phyloP scores from a whole-genome alignment of 2,329 filamentous ascomycete species.

The Venturia nashicola region DNA sequence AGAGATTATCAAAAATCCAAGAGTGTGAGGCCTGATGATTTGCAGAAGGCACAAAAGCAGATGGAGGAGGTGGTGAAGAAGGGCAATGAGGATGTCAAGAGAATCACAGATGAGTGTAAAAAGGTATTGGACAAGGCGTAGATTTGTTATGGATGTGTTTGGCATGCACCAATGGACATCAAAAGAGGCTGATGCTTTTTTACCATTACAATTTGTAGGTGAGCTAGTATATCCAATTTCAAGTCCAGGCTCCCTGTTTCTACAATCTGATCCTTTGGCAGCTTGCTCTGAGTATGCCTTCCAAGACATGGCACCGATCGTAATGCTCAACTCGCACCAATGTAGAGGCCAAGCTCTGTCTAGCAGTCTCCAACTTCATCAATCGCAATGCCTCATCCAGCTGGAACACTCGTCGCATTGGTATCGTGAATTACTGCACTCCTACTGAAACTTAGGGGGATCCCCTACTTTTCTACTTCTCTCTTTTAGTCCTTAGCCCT shows the following conservation, averaged over 20 bases:
- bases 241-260: neutral
- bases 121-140: slow-evolving; percentile 26
- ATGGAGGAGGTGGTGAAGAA: slow-evolving; percentile 42
- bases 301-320: neutral
- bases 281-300: neutral
- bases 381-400: neutral
- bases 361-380: neutral
- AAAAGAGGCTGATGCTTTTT: neutral
- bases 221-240: neutral
- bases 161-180: neutral
- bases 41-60: slow-evolving; percentile 33
- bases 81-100: slow-evolving; percentile 35
- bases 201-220: neutral
- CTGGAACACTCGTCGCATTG: neutral
- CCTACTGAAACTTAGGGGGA: too few species aligned
- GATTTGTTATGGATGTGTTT: neutral
- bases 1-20: slow-evolving; percentile 30
- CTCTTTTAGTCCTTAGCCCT: too few species aligned
- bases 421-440: neutral
- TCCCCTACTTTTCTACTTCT: too few species aligned
- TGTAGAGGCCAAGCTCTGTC: neutral
- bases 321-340: too few species aligned
- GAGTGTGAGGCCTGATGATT: slow-evolving; percentile 33
- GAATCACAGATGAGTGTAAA: slow-evolving; percentile 35
- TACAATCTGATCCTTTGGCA: neutral